Evolutionary conservation across 257 asterid species (phyloP), one percentile per base, ranked within the genome.

Genomic region (Salvia miltiorrhiza): DNA sequence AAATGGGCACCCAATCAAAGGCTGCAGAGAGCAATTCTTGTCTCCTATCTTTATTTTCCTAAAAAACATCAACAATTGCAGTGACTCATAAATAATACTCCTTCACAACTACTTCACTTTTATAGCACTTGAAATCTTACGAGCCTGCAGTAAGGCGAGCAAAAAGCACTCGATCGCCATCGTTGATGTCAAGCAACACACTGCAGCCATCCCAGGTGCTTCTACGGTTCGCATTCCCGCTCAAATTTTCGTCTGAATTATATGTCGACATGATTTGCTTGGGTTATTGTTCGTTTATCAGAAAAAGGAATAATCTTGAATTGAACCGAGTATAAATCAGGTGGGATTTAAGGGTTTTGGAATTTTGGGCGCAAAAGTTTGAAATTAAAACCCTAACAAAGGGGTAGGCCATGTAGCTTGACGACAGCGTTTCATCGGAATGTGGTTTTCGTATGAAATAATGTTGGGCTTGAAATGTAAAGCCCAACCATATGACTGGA

Each of bases 171-270:
- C 97, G 84, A 69, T 90, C 96, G 13, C 99, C 99, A 35, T 90
- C 96, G 67, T 93, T 93, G 78, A 93, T 84, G 79, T 93, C 99
- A 13, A 93, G 97, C 92, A 93, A 83, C 37, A 90, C 97, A 65
- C 87, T 93, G 83, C 97, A 90, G 26, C 99, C 97, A 65, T 90
- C 99, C 94, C 92, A 90, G 16, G 99, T 88, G 70, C 84, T 72
- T 82, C 97, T 84, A 40, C 76, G 78, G 70, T 69, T 87, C 50
- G 54, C 79, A 35, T 35, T 80, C 13, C 54, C 59, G 49, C 63
- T 40, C 54, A 70, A 68, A 58, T 1, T 78, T 40, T 76, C 85
- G 37, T 63, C 77, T n/a, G 67, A 49, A 66, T 45, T 75, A 54
- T 63, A 61, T 41, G 37, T 64, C 56, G 83, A 40, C 97, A 90